A percentile compares a stretch with the other conserved stretches of the same genome.
phyloP scores from a whole-genome alignment of 805 yeast genomes.

The Sporopachydermia lactativora region DNA sequence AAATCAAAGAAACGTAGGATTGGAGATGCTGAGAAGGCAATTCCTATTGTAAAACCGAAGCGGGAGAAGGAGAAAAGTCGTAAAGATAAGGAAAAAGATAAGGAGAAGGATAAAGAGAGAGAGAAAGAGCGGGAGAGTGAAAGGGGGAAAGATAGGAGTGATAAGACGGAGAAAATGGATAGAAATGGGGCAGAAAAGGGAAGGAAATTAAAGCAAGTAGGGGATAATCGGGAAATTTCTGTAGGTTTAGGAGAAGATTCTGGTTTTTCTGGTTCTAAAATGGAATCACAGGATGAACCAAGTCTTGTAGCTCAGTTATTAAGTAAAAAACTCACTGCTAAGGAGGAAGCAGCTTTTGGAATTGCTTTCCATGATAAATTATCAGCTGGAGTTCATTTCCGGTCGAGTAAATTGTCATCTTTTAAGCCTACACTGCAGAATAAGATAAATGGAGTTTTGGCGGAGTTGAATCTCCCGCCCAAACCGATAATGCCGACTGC shows the following conservation, averaged over 20 bases:
- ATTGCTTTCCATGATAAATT: slow-evolving; percentile 47
- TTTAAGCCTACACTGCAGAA: slow-evolving; percentile 66
- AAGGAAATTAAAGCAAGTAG: no score
- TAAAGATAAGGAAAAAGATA: slow-evolving; percentile 4
- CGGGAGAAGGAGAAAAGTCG: slow-evolving; percentile 19
- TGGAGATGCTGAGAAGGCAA: slow-evolving; percentile 28
- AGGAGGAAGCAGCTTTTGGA: slow-evolving; percentile 80
- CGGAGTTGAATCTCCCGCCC: slow-evolving; percentile 66
- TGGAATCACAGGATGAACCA: neutral
- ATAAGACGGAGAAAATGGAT: neutral
- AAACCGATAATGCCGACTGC: slow-evolving; percentile 85
- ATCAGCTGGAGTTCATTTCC: slow-evolving; percentile 62
- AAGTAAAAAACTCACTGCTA: slow-evolving; percentile 44
- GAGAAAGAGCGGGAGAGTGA: neutral
- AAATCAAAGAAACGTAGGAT: slow-evolving; percentile 39
- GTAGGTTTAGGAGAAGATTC: neutral
- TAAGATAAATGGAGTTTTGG: slow-evolving; percentile 44
- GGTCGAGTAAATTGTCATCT: slow-evolving; percentile 68
- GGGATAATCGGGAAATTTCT: no score
- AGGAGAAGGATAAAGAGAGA: neutral
- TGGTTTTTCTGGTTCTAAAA: neutral
- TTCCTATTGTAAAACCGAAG: slow-evolving; percentile 28
- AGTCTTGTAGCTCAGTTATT: neutral
- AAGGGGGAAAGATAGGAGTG: no score
- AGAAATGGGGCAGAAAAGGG: no score